Conservation (phyloP, 495 filamentous ascomycete species). For the Podospora didyma region DNA sequence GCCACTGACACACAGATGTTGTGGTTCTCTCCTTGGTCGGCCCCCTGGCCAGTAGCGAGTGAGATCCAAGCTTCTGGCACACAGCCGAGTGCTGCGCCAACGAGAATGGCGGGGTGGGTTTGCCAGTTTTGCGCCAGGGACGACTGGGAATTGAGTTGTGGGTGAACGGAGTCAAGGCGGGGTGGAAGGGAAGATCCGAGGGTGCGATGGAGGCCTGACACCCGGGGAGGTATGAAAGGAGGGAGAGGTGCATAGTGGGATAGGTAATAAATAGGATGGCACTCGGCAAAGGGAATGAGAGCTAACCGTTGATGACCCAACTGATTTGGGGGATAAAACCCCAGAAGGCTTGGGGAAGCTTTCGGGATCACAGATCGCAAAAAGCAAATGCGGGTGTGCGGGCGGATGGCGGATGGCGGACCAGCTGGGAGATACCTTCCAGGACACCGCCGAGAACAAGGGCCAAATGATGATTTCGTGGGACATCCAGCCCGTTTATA, state of each 20-base stretch:
- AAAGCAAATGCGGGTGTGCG: not conserved
- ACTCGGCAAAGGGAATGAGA: not conserved
- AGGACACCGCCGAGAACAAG: constrained; percentile 8
- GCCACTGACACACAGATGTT: too few relatives aligned
- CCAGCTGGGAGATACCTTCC: not conserved
- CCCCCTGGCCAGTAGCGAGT: not conserved
- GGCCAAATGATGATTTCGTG: constrained; percentile 6
- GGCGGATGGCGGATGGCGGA: not conserved
- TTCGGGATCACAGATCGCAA: not conserved
- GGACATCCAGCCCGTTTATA: constrained; percentile 24
- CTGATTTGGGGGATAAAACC: not conserved
- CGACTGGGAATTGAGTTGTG: not conserved
- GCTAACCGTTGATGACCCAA: not conserved
- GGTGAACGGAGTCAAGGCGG: not conserved
- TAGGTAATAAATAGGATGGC: not conserved
- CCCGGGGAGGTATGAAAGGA: not conserved
- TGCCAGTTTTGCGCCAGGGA: not conserved
- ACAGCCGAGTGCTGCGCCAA: not conserved
- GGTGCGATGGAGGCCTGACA: not conserved
- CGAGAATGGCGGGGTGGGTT: not conserved
- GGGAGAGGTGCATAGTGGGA: not conserved
- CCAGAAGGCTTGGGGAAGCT: not conserved
- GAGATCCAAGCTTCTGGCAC: not conserved
- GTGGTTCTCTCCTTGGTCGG: constrained; percentile 2
- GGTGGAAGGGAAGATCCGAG: not conserved